Base-by-base conservation (phyloP, 2,329 filamentous ascomycete species). In the Xylaria sp. region DNA sequence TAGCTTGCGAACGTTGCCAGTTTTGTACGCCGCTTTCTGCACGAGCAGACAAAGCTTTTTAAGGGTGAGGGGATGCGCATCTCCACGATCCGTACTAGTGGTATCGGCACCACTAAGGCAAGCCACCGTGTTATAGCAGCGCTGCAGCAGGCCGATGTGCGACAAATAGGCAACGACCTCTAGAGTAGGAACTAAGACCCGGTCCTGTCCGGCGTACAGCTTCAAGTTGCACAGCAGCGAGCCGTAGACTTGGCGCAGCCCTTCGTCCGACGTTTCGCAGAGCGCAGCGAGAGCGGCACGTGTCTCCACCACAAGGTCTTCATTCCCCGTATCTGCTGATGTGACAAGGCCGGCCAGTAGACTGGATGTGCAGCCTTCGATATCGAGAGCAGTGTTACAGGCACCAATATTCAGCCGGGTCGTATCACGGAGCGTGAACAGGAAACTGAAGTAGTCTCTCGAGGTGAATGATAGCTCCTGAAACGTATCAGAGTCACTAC, bases 11-110 rank as follows among this genome's bases (percentile, higher is more conserved):
- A 97, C 88, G 78, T 93, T 96, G 23, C 91, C 89, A 0, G 91
- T 92, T 81, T 94, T 95, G 83, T 92, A 94, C 71, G 94, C 92
- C 0, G 92, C 87, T 79, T 91, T 94, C 76, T 97, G 93, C 3
- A 91, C 88, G 43, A 89, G 84, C 7, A 90, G 83, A 68, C 94
- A 93, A 2, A 97, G 81, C 7, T 80, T 84, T 69, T 88, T 88
- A 77, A 84, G 78, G 71, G 85, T 81, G 18, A 84, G 72, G 6
- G 83, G 71, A 4, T 73, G 73, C 10, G 75, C 73, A 72, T 43
- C 43, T 20, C 79, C 25, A 12, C 51, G 41, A 10, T 10, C 43
- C 12, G 63, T 3, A 20, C 12, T 46, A 5, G 33, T 20, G n/a
- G 12, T 23, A 20, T 12, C n/a, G 33, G 23, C 48, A 25, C 49